Evolutionary conservation across 2,329 filamentous ascomycete genomes (phyloP).

Genomic region (Mycosphaerelloides madeirae): DNA sequence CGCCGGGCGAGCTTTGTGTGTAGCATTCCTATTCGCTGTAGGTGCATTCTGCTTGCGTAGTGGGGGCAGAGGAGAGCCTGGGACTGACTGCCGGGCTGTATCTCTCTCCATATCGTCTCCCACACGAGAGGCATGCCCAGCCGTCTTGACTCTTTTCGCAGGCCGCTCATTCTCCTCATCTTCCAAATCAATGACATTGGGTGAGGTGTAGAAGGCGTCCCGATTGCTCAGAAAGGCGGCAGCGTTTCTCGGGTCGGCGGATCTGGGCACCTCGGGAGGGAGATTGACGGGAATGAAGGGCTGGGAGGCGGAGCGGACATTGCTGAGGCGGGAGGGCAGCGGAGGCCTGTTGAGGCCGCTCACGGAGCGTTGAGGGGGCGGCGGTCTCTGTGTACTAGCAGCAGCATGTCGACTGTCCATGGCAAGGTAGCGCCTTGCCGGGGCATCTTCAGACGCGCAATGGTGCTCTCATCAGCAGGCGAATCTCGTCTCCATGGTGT

Average conservation of each 20-base stretch:
- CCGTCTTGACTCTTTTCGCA: conserved; percentile 26
- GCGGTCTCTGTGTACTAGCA: conserved; percentile 22
- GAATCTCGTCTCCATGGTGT: conserved; percentile 5
- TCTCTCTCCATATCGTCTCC: conserved; percentile 9
- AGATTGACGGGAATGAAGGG: conserved; percentile 24
- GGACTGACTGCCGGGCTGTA: conserved; percentile 13
- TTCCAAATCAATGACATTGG: conserved; percentile 22
- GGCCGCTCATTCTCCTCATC: conserved; percentile 23
- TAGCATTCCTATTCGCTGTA: conserved; percentile 5
- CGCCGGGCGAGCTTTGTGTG: conserved; percentile 8
- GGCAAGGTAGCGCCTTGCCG: conserved; percentile 18
- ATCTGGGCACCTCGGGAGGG: conserved; percentile 18
- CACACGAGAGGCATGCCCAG: conserved; percentile 9
- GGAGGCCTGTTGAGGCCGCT: conserved; percentile 22
- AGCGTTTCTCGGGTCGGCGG: conserved; percentile 12
- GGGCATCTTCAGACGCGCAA: conserved; percentile 19
- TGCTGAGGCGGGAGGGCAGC: conserved; percentile 31
- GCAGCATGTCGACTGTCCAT: conserved; percentile 26
- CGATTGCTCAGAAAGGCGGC: conserved; percentile 19
- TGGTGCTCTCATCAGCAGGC: conserved; percentile 5
- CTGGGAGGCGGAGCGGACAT: conserved; percentile 29
- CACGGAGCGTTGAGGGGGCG: conserved; percentile 25
- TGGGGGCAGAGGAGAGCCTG: conserved; percentile 22
- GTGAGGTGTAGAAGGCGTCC: conserved; percentile 16
- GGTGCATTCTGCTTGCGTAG: conserved; percentile 13